phyloP scores from a whole-genome alignment of 345 rosid species.

The Aquilaria malaccensis region DNA sequence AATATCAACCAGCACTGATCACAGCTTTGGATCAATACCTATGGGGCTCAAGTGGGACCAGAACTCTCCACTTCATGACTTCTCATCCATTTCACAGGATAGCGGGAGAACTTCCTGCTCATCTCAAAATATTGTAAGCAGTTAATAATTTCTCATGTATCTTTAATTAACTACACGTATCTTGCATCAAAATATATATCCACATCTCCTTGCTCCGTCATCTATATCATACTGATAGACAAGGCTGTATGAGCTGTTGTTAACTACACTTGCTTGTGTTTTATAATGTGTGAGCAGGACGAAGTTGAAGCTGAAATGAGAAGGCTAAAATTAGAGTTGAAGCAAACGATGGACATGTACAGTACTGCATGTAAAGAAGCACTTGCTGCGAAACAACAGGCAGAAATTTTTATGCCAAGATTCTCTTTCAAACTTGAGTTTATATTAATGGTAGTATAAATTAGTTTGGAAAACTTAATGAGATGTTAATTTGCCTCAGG shows the following conservation, averaged over 20 bases:
- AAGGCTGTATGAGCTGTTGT: not conserved
- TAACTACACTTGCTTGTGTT: not conserved
- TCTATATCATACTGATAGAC: conserved; percentile 4
- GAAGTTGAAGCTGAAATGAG: conserved; percentile 84
- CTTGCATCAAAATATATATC: not conserved
- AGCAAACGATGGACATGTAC: conserved; percentile 82
- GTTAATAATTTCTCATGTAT: not conserved
- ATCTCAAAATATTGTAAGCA: conserved; percentile 48
- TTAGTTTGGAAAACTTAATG: not conserved
- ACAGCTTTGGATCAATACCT: conserved; percentile 51
- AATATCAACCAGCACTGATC: conserved; percentile 50
- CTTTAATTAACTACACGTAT: not conserved
- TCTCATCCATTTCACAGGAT: conserved; percentile 51
- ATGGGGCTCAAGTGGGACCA: conserved; percentile 42
- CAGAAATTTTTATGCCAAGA: conserved; percentile 2
- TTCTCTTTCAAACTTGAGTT: not conserved
- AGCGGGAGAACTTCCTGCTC: conserved; percentile 52
- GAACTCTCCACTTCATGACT: conserved; percentile 28
- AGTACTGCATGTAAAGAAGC: conserved; percentile 87
- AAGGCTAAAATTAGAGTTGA: conserved; percentile 71
- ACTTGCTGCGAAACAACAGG: conserved; percentile 74
- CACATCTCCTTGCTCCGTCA: not conserved
- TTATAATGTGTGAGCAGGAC: conserved; percentile 32
- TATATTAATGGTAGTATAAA: no score
- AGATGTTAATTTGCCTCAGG: conserved; percentile 27